Conservation (phyloP, 2,329 filamentous ascomycete species). For the Fusarium ramigenum region DNA sequence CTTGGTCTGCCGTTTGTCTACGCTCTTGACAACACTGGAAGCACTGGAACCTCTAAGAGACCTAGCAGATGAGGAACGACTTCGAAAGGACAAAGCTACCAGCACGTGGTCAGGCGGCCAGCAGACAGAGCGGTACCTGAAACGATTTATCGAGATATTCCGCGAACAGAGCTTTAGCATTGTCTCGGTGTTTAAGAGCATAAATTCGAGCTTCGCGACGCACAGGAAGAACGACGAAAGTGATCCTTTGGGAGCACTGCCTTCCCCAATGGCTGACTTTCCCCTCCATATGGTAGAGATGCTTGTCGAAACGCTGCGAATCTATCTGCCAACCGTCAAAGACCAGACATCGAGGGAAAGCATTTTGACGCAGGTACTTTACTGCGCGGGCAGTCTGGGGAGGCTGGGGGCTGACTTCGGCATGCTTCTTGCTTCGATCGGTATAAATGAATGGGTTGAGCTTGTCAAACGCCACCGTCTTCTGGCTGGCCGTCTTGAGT, state of each 20-base stretch:
- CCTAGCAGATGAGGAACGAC: slow-evolving; percentile 85
- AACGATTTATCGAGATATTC: slow-evolving; percentile 96
- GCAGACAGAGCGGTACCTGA: slow-evolving; percentile 93
- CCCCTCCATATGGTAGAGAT: slow-evolving; percentile 84
- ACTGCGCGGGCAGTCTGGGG: slow-evolving; percentile 90
- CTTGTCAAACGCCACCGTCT: slow-evolving; percentile 88
- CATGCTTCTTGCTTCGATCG: slow-evolving; percentile 74
- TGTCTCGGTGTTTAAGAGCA: slow-evolving; percentile 91
- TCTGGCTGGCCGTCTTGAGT: slow-evolving; percentile 81
- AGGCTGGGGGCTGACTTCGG: slow-evolving; percentile 93
- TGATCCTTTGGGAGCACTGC: slow-evolving; percentile 65
- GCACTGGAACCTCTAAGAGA: slow-evolving; percentile 87
- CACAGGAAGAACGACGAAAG: slow-evolving; percentile 24
- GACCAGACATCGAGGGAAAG: slow-evolving; percentile 86
- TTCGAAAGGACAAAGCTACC: slow-evolving; percentile 55
- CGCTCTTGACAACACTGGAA: slow-evolving; percentile 79
- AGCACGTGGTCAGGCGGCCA: slow-evolving; percentile 75
- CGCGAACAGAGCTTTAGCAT: slow-evolving; percentile 97
- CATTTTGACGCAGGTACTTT: slow-evolving; percentile 89
- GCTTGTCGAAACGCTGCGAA: slow-evolving; percentile 77
- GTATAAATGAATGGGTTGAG: slow-evolving; percentile 81
- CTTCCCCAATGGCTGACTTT: slow-evolving; percentile 83
- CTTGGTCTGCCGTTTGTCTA: slow-evolving; percentile 84
- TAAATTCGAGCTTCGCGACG: slow-evolving; percentile 60
- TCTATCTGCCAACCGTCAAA: slow-evolving; percentile 82